Evolutionary conservation across 495 filamentous ascomycete genomes (phyloP).

Genomic region (Cryomyces minteri): DNA sequence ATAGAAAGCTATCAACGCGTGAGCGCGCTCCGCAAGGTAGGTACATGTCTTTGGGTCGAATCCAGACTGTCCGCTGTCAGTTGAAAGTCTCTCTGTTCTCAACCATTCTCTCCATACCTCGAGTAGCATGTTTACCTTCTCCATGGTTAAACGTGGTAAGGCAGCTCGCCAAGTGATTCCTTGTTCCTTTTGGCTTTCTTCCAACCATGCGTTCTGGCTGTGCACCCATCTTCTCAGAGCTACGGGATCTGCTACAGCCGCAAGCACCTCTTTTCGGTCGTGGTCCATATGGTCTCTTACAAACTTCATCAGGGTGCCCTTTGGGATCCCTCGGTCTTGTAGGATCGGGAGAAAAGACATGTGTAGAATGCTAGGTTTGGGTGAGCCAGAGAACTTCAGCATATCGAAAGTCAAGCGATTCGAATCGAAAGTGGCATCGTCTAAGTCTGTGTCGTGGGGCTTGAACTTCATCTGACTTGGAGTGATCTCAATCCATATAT

Average conservation of each 20-base stretch:
- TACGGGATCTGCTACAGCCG: slow-evolving; percentile 29
- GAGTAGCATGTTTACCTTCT: slow-evolving; percentile 35
- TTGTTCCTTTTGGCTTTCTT: slow-evolving; percentile 9
- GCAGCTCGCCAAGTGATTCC: slow-evolving; percentile 28
- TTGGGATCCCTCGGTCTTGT: slow-evolving; percentile 40
- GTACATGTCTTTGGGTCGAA: slow-evolving; percentile 33
- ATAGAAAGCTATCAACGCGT: slow-evolving; percentile 27
- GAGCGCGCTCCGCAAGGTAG: slow-evolving; percentile 39
- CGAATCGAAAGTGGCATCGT: slow-evolving; percentile 17
- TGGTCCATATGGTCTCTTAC: slow-evolving; percentile 37
- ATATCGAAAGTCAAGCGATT: slow-evolving; percentile 60
- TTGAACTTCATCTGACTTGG: slow-evolving; percentile 68
- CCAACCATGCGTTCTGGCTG: slow-evolving; percentile 10
- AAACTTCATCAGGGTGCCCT: slow-evolving; percentile 35
- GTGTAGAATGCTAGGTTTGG: slow-evolving; percentile 50
- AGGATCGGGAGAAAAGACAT: slow-evolving; percentile 65
- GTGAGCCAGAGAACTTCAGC: slow-evolving; percentile 37
- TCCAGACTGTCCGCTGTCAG: slow-evolving; percentile 5
- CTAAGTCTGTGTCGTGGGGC: slow-evolving; percentile 31
- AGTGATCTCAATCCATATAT: slow-evolving; percentile 60
- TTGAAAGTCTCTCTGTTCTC: no score
- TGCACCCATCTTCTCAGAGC: slow-evolving; percentile 40
- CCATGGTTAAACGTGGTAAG: slow-evolving; percentile 30
- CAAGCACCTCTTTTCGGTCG: slow-evolving; percentile 41
- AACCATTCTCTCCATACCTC: slow-evolving; percentile 17